Evolutionary conservation across 768 basidiomycete species (phyloP).

Genomic region (Suillus discolor): DNA sequence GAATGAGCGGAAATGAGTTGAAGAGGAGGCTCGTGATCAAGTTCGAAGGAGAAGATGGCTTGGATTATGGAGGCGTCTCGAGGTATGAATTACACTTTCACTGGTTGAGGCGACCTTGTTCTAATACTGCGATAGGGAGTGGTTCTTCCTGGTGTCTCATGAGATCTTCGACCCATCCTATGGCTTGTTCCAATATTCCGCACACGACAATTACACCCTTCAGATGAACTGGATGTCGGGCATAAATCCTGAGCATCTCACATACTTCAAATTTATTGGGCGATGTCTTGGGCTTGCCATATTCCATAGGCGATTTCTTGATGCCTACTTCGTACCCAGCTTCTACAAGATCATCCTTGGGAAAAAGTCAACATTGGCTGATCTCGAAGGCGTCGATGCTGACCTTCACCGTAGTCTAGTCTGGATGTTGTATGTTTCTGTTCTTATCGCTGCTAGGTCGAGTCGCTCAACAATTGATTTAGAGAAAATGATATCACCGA

Average conservation of each 20-base stretch:
- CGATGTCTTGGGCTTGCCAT: constrained; percentile 73
- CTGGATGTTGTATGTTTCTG: constrained; percentile 69
- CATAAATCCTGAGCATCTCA: constrained; percentile 75
- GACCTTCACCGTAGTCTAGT: constrained; percentile 68
- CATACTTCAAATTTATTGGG: constrained; percentile 84
- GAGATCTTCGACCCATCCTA: constrained; percentile 84
- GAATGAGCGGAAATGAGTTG: constrained; percentile 67
- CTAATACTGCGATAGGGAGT: constrained; percentile 54
- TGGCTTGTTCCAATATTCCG: constrained; percentile 80
- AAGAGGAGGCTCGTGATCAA: constrained; percentile 72
- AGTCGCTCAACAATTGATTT: constrained; percentile 10
- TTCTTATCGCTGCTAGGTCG: background rate
- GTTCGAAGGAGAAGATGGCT: constrained; percentile 79
- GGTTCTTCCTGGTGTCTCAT: constrained; percentile 85
- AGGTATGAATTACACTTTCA: constrained; percentile 41
- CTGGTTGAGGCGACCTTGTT: background rate
- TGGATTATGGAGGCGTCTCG: constrained; percentile 79
- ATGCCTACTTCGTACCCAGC: constrained; percentile 78
- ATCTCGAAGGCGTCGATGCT: constrained; percentile 71
- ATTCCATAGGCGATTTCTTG: constrained; percentile 78
- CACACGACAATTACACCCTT: constrained; percentile 79
- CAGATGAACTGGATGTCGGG: constrained; percentile 79
- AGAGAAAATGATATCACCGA: constrained; percentile 80
- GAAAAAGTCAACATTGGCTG: constrained; percentile 59
- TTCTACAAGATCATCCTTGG: constrained; percentile 80